Evolutionary conservation across 495 filamentous ascomycete species (phyloP).

Genomic region (Aspergillus biplanus): DNA sequence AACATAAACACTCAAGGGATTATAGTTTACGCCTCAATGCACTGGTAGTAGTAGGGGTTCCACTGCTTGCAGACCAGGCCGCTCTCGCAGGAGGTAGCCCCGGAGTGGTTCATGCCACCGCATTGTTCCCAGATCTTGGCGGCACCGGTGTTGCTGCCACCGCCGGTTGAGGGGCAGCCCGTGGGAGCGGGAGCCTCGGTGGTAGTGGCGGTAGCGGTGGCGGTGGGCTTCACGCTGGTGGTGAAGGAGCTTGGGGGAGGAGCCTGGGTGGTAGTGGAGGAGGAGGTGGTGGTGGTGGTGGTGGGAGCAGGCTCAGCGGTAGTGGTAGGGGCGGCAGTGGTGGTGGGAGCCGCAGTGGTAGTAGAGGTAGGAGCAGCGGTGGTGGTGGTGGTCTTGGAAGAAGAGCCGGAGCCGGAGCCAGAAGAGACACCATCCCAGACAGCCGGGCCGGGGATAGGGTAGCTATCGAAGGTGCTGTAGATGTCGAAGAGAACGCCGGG

Average conservation of each 20-base stretch:
- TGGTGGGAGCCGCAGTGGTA: constrained; percentile 12
- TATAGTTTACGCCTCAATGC: constrained; percentile 15
- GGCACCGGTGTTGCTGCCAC: constrained; percentile 5
- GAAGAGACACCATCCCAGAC: constrained; percentile 30
- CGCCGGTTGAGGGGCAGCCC: constrained; percentile 7
- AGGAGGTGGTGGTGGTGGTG: constrained; percentile 4
- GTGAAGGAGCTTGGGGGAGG: constrained; percentile 16
- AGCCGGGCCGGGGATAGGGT: constrained; percentile 30
- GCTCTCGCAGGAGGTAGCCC: constrained; percentile 20
- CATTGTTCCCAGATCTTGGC: constrained; percentile 27
- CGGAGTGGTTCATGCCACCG: constrained; percentile 25
- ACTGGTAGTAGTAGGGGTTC: constrained; percentile 33
- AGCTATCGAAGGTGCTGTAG: constrained; percentile 25
- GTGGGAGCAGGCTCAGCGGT: constrained; percentile 12
- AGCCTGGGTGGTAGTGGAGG: constrained; percentile 8
- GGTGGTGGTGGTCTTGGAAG: constrained; percentile 6
- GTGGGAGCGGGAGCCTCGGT: constrained; percentile 4
- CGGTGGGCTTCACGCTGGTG: constrained; percentile 6
- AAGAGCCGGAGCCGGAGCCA: constrained; percentile 15
- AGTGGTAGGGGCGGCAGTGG: constrained; percentile 6
- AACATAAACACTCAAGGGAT: not conserved
- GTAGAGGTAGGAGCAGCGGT: constrained; percentile 7
- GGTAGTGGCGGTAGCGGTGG: constrained; percentile 8
- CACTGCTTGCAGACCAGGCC: constrained; percentile 29
- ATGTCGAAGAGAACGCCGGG: constrained; percentile 30